Conservation (phyloP, 179 eudicot genomes). For the Gypsophila paniculata region DNA sequence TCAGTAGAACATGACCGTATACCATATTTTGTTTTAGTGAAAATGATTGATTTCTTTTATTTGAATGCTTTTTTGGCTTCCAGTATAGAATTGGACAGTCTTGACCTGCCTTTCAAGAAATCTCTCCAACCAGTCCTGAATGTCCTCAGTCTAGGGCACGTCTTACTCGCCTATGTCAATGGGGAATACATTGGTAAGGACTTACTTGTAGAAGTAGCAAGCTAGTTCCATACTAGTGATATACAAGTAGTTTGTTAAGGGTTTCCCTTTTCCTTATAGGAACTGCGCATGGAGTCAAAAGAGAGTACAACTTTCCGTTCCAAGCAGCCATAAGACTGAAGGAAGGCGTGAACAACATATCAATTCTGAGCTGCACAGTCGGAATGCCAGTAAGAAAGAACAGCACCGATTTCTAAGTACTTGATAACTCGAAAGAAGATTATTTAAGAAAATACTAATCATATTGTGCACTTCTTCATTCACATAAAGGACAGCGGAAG, state of each 20-base stretch:
- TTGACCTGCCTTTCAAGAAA: constrained; percentile 61
- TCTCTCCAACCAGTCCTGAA: constrained; percentile 63
- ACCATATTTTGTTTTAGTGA: background rate
- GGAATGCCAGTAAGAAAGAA: constrained; percentile 68
- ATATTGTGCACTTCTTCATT: background rate
- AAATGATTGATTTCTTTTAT: background rate
- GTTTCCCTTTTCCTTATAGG: constrained; percentile 34
- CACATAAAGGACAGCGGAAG: constrained; percentile 75
- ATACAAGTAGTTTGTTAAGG: background rate
- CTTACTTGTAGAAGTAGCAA: background rate
- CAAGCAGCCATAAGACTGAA: constrained; percentile 45
- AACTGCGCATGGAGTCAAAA: constrained; percentile 62
- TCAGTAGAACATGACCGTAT: too few relatives aligned
- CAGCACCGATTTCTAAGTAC: background rate
- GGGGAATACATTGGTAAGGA: constrained; percentile 61
- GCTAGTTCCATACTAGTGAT: background rate
- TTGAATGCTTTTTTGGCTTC: constrained; percentile 7
- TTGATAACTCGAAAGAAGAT: background rate
- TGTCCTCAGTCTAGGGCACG: constrained; percentile 71
- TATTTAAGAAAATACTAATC: constrained; percentile 12
- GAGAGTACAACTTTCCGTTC: constrained; percentile 54
- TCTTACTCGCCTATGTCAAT: constrained; percentile 64
- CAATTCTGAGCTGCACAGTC: constrained; percentile 54
- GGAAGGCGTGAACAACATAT: constrained; percentile 58
- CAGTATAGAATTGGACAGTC: constrained; percentile 52